Conservation (phyloP, 495 filamentous ascomycete genomes). For the Lophiotrema nucula region DNA sequence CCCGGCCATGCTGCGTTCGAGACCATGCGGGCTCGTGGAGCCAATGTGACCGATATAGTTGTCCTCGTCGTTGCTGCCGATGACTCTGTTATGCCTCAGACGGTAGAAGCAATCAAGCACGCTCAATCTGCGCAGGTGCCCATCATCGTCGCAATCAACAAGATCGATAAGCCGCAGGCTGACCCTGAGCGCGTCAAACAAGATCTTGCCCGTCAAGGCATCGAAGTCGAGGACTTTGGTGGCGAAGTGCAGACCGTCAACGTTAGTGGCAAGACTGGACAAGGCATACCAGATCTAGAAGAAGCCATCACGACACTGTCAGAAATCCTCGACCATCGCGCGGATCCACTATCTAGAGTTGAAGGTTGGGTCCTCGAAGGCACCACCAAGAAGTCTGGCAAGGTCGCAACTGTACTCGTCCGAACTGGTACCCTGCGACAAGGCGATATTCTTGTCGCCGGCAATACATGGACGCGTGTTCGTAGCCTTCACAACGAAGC, state of each 20-base stretch:
- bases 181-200: conserved; percentile 79
- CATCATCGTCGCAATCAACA: conserved; percentile 98
- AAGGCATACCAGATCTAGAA: conserved; percentile 88
- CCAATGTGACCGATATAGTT: conserved; percentile 94
- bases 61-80: conserved; percentile 95
- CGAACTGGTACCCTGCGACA: conserved; percentile 77
- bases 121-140: conserved; percentile 87
- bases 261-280: conserved; percentile 90
- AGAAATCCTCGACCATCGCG: conserved; percentile 86
- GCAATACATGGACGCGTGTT: conserved; percentile 78
- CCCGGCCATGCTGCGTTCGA: conserved; percentile 96
- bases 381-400: conserved; percentile 81
- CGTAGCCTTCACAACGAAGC: conserved; percentile 82
- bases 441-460: conserved; percentile 86
- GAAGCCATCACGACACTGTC: conserved; percentile 80
- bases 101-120: conserved; percentile 93
- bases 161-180: conserved; percentile 83
- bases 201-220: conserved; percentile 78
- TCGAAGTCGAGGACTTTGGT: conserved; percentile 93
- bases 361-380: conserved; percentile 96
- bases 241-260: conserved; percentile 89
- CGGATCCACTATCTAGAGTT: conserved; percentile 69
- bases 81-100: conserved; percentile 97
- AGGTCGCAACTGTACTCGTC: conserved; percentile 85
- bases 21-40: conserved; percentile 92